Base-by-base conservation (phyloP, 2,329 filamentous ascomycete species). In the Lasiodiplodia theobromae region DNA sequence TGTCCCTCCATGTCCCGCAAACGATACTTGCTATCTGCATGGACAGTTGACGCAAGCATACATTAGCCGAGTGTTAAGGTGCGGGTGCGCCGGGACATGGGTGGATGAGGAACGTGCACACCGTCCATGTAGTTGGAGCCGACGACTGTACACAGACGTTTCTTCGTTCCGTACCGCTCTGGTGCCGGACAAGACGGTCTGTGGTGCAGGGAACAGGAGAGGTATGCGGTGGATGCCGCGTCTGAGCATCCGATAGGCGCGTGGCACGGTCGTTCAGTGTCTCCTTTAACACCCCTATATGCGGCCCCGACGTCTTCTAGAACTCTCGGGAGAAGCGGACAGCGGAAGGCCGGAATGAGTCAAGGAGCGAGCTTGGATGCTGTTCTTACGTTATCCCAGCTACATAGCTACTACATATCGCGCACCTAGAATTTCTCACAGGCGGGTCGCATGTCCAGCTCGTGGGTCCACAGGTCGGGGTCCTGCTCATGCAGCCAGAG, bases 381-480 rank as follows among this genome's bases (percentile, higher is more conserved):
- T 25, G 16, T 23, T 37, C 44, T 47, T 47, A 47, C 44, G 44
- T 47, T 47, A 47, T 47, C 18, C 44, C 44, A 47, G 44, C 44
- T 47, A 47, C 44, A 21, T 34, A 34, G 31, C 31, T 7, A 18
- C 10, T 28, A 28, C 28, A 51, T 52, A 16, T 40, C 23, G 3
- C 28, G 10, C 18, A 8, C 47, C 31, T 49, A 84, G 68, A 85
- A 84, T 76, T 83, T 84, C 76, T 85, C 83, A 68, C 80, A 81
- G 25, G 83, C 82, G 53, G 83, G 83, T 62, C 83, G 78, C 77
- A 86, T 79, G 72, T 86, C 84, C 47, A 86, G 72, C 74, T 86
- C 84, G 75, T 86, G 83, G 4, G 82, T 84, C 83, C 83, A 86
- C 54, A 86, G 70, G 57, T 82, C 83, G n/a, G 82, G 82, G 69